Evolutionary conservation across 1,139 yeast genomes (phyloP).

Genomic region (Kazachstania sp.): DNA sequence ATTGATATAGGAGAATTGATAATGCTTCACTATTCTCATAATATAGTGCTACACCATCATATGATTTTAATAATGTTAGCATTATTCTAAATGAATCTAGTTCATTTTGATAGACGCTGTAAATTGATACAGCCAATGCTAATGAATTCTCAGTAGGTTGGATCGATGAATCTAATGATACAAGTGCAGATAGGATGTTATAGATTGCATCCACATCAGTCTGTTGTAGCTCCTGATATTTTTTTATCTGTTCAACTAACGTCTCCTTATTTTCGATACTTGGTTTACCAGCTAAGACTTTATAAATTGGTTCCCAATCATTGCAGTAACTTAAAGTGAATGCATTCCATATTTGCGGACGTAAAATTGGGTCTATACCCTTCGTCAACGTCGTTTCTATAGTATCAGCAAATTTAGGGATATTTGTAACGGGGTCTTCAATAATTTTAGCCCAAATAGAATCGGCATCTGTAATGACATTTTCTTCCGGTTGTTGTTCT

Average conservation of each 20-base stretch:
- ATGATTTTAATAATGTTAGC: conserved; percentile 71
- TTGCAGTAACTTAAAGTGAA: conserved; percentile 6
- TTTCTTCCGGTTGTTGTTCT: background rate
- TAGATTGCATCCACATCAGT: conserved; percentile 45
- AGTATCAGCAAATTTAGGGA: background rate
- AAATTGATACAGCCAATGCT: conserved; percentile 63
- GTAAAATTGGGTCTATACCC: conserved; percentile 3
- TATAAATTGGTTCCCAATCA: conserved; percentile 9
- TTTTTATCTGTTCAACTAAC: conserved; percentile 39
- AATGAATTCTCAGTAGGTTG: conserved; percentile 98
- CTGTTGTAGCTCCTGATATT: conserved; percentile 21
- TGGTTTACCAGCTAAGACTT: conserved; percentile 3
- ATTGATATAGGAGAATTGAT: conserved; percentile 70
- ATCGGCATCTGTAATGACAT: background rate
- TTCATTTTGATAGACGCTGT: conserved; percentile 28
- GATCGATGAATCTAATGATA: conserved; percentile 79
- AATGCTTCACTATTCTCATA: conserved; percentile 86
- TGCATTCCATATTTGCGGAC: conserved; percentile 8
- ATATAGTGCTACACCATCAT: conserved; percentile 61
- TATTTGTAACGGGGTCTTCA: conserved; percentile 4
- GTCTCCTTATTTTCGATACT: conserved; percentile 21
- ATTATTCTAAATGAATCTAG: conserved; percentile 56
- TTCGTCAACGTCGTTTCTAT: conserved; percentile 3
- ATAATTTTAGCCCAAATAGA: conserved; percentile 6
- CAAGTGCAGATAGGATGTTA: conserved; percentile 72